phyloP scores from a whole-genome alignment of 805 yeast species.

The Ogataea siamensis region DNA sequence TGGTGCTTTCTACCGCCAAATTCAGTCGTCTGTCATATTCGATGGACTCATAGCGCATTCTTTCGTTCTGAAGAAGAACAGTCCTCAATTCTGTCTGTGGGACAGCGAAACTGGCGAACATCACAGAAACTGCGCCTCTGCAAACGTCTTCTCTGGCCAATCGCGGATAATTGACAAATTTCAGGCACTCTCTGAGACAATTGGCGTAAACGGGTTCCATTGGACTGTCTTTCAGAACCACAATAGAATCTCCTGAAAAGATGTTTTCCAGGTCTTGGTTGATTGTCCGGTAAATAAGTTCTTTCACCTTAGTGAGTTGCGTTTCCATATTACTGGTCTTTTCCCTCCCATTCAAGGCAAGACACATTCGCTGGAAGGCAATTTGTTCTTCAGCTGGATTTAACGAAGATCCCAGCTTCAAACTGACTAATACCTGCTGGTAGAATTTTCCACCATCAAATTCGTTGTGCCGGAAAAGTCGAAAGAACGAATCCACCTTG shows the following conservation, averaged over 20 bases:
- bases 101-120: conserved; percentile 1
- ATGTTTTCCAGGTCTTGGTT: conserved; percentile 3
- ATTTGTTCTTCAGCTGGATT: neutral
- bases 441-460: conserved; percentile 11
- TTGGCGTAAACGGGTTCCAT: neutral
- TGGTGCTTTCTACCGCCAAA: conserved; percentile 16
- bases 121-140: conserved; percentile 4
- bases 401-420: neutral
- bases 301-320: neutral
- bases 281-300: neutral
- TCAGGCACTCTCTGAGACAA: neutral
- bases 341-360: conserved; percentile 8
- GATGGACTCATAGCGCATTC: conserved; percentile 27
- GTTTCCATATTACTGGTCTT: neutral
- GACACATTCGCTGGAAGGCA: conserved; percentile 7
- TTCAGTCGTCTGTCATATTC: conserved; percentile 28
- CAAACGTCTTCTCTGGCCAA: conserved; percentile 4
- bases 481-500: conserved; percentile 3
- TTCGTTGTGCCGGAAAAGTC: conserved; percentile 4
- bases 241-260: conserved; percentile 8
- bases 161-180: neutral
- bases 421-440: conserved; percentile 2
- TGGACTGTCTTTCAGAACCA: neutral
- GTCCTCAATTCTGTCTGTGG: conserved; percentile 15
- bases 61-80: conserved; percentile 21